Conservation (phyloP, 2,329 filamentous ascomycete species). For the Penicillium sp. region DNA sequence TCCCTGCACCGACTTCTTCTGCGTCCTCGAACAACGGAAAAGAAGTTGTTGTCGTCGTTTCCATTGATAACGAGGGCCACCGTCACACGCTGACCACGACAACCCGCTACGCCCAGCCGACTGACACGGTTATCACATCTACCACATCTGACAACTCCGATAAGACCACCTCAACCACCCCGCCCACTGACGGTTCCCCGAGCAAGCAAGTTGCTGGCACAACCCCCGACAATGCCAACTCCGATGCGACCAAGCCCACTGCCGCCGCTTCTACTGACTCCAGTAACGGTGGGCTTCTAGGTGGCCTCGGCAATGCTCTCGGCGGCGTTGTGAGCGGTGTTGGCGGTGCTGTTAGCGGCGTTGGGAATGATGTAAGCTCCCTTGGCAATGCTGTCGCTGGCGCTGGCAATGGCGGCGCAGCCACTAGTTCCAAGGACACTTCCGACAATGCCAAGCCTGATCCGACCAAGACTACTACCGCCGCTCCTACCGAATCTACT, state of each 20-base stretch:
- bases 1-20: neutral
- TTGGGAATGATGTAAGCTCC: slow-evolving; percentile 3
- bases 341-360: slow-evolving; percentile 1
- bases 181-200: neutral
- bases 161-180: neutral
- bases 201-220: neutral
- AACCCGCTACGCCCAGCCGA: slow-evolving; percentile 8
- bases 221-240: neutral
- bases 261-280: slow-evolving; percentile 2
- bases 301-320: neutral
- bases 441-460: neutral
- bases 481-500: slow-evolving; percentile 2
- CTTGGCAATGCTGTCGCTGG: neutral
- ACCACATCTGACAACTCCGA: slow-evolving; percentile 4
- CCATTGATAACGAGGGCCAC: slow-evolving; percentile 15
- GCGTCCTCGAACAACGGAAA: slow-evolving; percentile 5
- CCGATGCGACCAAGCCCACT: neutral
- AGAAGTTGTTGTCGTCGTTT: slow-evolving; percentile 20
- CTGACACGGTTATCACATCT: slow-evolving; percentile 5
- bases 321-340: slow-evolving; percentile 3
- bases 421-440: neutral
- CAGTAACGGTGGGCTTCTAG: neutral
- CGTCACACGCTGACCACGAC: slow-evolving; percentile 18
- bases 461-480: slow-evolving; percentile 1
- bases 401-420: too few relatives aligned